phyloP scores from a whole-genome alignment of 2,329 filamentous ascomycete species.

The Stemphylium beticola region DNA sequence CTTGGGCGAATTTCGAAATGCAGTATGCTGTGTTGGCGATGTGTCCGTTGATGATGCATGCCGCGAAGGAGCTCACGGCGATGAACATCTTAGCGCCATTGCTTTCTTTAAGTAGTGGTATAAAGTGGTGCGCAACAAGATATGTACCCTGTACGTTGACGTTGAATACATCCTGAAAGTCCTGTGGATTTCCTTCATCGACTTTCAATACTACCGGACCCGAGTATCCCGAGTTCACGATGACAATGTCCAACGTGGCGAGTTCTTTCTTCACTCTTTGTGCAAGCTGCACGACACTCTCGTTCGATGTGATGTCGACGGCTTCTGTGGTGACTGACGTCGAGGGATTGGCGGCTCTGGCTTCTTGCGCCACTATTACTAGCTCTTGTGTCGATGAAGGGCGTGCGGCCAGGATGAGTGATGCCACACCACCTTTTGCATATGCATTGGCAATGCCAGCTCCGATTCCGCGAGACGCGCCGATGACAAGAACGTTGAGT shows the following conservation, averaged over 20 bases:
- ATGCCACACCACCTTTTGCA: constrained; percentile 33
- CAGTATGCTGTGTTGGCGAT: constrained; percentile 49
- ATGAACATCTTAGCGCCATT: constrained; percentile 33
- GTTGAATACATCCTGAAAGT: constrained; percentile 46
- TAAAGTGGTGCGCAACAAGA: constrained; percentile 45
- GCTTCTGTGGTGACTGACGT: constrained; percentile 4
- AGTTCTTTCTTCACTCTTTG: constrained; percentile 26
- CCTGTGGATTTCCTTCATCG: constrained; percentile 38
- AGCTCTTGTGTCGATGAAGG: constrained; percentile 24
- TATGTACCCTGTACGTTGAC: constrained; percentile 50
- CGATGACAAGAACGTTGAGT: constrained; percentile 41
- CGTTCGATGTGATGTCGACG: constrained; percentile 40
- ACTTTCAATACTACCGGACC: constrained; percentile 45
- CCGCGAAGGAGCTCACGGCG: constrained; percentile 39
- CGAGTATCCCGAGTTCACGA: constrained; percentile 49
- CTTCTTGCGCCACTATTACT: constrained; percentile 17
- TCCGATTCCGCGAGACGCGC: constrained; percentile 43
- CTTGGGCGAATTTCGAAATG: constrained; percentile 40
- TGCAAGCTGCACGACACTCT: constrained; percentile 34
- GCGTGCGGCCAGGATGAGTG: constrained; percentile 35
- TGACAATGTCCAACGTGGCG: constrained; percentile 44
- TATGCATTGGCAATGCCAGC: constrained; percentile 38
- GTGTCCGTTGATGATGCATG: constrained; percentile 46
- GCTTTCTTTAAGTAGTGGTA: constrained; percentile 34
- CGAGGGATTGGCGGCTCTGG: constrained; percentile 12